These are phyloP conservation scores for Catenaria anguillulae DNA, from an alignment of 371 early-diverging fungal species.

Conservation along the genomic window DNA sequence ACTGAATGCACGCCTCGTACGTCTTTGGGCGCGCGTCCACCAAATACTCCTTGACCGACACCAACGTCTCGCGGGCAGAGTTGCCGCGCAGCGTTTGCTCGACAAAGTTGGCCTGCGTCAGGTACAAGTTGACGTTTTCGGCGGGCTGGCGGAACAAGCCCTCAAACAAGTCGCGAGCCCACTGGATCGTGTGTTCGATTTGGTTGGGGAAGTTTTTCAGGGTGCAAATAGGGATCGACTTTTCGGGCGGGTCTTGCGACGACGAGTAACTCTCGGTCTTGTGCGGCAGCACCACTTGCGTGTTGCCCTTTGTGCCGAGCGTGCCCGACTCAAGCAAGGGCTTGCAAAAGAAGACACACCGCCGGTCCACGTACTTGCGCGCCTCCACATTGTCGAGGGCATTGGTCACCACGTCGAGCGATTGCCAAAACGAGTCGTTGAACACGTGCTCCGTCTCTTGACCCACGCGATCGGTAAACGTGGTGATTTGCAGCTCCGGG, in stretches of 20 bases:
- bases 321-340: slow-evolving; percentile 98
- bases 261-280: slow-evolving; percentile 98
- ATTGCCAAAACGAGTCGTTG: slow-evolving; percentile 85
- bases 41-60: slow-evolving; percentile 50
- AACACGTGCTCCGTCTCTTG: slow-evolving; percentile 92
- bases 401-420: slow-evolving; percentile 87
- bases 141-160: slow-evolving; percentile 82
- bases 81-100: slow-evolving; percentile 61
- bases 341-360: slow-evolving; percentile 92
- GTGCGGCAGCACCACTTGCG: slow-evolving; percentile 90
- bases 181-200: slow-evolving; percentile 99
- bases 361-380: slow-evolving; percentile 94
- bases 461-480: slow-evolving; percentile 92
- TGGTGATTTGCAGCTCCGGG: slow-evolving; percentile 68
- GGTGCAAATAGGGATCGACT: slow-evolving; percentile 98
- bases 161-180: slow-evolving; percentile 97
- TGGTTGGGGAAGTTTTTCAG: slow-evolving; percentile 98
- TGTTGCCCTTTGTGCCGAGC: slow-evolving; percentile 99
- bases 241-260: slow-evolving; percentile 98
- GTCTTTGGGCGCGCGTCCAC: slow-evolving; percentile 59
- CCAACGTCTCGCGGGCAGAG: slow-evolving; percentile 51
- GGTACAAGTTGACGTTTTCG: slow-evolving; percentile 83
- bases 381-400: slow-evolving; percentile 99
- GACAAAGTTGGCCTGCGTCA: slow-evolving; percentile 68
- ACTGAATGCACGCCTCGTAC: slow-evolving; percentile 80